Conservation (phyloP, 345 rosid species). For the Aethionema arabicum region DNA sequence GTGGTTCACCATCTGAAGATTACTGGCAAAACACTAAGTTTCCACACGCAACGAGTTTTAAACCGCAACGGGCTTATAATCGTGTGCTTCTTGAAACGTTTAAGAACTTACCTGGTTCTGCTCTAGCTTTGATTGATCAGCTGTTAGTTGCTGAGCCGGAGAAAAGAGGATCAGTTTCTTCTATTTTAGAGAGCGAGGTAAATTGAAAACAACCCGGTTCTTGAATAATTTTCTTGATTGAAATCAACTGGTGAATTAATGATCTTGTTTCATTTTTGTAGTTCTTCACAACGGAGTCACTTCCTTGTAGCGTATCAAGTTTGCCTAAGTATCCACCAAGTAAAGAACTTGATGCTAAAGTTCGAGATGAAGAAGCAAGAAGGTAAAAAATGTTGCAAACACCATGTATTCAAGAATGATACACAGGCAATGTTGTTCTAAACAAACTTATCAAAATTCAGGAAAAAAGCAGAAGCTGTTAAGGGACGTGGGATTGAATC, state of each 20-base stretch:
- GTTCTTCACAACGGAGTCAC: conserved; percentile 65
- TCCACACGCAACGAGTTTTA: conserved; percentile 74
- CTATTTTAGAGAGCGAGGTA: conserved; percentile 66
- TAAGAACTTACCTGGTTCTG: conserved; percentile 52
- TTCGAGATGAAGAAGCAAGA: conserved; percentile 57
- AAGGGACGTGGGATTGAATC: conserved; percentile 68
- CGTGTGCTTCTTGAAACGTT: conserved; percentile 57
- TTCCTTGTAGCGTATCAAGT: conserved; percentile 62
- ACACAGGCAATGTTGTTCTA: conserved; percentile 2
- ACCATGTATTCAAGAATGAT: not conserved
- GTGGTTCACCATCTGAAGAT: conserved; percentile 80
- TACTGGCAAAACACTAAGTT: conserved; percentile 72
- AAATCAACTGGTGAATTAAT: not conserved
- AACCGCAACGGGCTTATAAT: conserved; percentile 65
- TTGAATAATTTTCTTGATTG: not conserved
- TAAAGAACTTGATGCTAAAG: conserved; percentile 74
- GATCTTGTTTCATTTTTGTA: conserved; percentile 31
- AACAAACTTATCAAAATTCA: conserved; percentile 35
- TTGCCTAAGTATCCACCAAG: conserved; percentile 79
- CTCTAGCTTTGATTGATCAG: conserved; percentile 59
- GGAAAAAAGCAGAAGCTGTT: conserved; percentile 59
- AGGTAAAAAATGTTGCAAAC: conserved; percentile 38
- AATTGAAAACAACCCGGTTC: not conserved
- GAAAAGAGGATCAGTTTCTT: conserved; percentile 59
- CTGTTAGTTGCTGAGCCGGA: conserved; percentile 72